Evolutionary conservation across 1,139 yeast species (phyloP).

Genomic region (Lodderomyces orthopsilosis): DNA sequence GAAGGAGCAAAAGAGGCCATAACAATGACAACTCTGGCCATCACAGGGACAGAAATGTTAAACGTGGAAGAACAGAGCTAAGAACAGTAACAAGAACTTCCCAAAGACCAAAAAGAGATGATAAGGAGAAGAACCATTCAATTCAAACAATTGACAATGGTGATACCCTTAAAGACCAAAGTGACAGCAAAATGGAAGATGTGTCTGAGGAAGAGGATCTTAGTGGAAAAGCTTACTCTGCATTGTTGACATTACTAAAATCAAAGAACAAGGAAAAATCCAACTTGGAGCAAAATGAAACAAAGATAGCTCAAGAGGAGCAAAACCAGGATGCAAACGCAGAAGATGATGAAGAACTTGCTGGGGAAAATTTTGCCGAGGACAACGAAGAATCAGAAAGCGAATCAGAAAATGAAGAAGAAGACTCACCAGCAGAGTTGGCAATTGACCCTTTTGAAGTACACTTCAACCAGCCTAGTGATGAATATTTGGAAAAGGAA

Average conservation of each 20-base stretch:
- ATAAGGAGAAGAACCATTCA: slow-evolving; percentile 4
- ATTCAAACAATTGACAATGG: slow-evolving; percentile 9
- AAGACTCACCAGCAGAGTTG: slow-evolving; percentile 19
- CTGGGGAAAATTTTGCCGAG: slow-evolving; percentile 12
- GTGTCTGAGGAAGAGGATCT: slow-evolving; percentile 15
- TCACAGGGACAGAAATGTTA: slow-evolving; percentile 15
- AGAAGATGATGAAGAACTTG: slow-evolving; percentile 25
- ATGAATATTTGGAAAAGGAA: slow-evolving; percentile 41
- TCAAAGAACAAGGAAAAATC: slow-evolving; percentile 32
- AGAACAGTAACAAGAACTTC: slow-evolving; percentile 59
- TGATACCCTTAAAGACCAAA: background rate
- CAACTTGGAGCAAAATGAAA: background rate
- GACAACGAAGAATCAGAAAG: slow-evolving; percentile 21
- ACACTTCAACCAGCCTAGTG: slow-evolving; percentile 62
- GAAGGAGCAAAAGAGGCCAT: slow-evolving; percentile 10
- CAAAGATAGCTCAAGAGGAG: background rate
- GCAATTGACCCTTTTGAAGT: slow-evolving; percentile 64
- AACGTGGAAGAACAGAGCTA: slow-evolving; percentile 58
- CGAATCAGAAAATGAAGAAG: slow-evolving; percentile 33
- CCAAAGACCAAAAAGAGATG: slow-evolving; percentile 12
- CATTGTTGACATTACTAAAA: slow-evolving; percentile 66
- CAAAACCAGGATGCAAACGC: slow-evolving; percentile 21
- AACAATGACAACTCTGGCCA: background rate
- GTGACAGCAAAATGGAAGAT: slow-evolving; percentile 10
- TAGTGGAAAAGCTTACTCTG: slow-evolving; percentile 61